Evolutionary conservation across 768 basidiomycete genomes (phyloP).

Genomic region (Trametes cinnabarina): DNA sequence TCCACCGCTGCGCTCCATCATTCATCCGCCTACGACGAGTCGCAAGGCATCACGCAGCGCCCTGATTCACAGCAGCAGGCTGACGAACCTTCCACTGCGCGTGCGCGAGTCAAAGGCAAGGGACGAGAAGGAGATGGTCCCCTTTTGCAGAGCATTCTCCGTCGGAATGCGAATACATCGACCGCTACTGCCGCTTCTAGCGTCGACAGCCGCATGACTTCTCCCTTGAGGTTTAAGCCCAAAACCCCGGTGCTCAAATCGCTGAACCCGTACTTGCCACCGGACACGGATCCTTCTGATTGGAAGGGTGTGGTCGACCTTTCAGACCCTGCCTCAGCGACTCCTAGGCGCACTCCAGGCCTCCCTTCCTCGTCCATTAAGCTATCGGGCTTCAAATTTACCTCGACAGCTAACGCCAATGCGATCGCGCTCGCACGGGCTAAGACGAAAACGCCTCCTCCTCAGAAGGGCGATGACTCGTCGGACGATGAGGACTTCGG

Average conservation of each 20-base stretch:
- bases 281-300: constrained; percentile 45
- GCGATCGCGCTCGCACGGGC: constrained; percentile 7
- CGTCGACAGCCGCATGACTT: constrained; percentile 31
- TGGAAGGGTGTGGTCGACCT: constrained; percentile 81
- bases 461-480: constrained; percentile 35
- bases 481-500: constrained; percentile 39
- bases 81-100: constrained; percentile 2
- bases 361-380: constrained; percentile 11
- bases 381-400: constrained; percentile 9
- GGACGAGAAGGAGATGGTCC: constrained; percentile 41
- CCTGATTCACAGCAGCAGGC: too few relatives aligned
- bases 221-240: constrained; percentile 54
- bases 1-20: constrained; percentile 21
- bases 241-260: constrained; percentile 57
- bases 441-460: constrained; percentile 13
- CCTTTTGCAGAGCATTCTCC: constrained; percentile 49
- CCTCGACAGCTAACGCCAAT: background rate
- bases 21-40: constrained; percentile 25
- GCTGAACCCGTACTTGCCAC: constrained; percentile 61
- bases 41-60: constrained; percentile 27
- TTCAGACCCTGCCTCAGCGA: constrained; percentile 49
- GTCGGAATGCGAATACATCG: constrained; percentile 46
- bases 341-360: constrained; percentile 37
- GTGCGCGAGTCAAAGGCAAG: constrained; percentile 35
- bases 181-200: constrained; percentile 16